These are phyloP conservation scores for Alternaria consortialis DNA, from an alignment of 2,329 filamentous ascomycete genomes.

Conservation along the genomic window DNA sequence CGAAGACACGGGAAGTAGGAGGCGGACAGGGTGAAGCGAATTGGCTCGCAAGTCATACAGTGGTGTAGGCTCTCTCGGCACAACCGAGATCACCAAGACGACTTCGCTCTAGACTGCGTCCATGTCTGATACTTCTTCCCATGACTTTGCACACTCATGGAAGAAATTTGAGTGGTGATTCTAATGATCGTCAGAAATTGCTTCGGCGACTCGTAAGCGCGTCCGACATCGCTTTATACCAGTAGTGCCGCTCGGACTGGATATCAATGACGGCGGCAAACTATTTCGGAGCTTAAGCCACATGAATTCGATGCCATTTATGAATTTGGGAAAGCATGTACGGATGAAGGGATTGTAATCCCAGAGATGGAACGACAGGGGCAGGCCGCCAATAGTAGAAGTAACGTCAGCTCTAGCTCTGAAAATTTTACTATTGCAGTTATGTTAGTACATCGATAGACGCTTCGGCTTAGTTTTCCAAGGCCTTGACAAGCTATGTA, in stretches of 20 bases:
- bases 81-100: neutral
- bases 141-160: neutral
- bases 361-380: neutral
- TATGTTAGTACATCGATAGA: neutral
- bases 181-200: neutral
- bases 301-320: neutral
- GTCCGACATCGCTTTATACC: neutral
- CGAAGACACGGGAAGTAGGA: neutral
- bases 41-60: neutral
- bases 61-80: neutral
- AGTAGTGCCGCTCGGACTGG: neutral
- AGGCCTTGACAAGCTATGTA: neutral
- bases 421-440: neutral
- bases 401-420: neutral
- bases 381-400: neutral
- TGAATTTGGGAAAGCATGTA: neutral
- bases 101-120: neutral
- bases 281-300: neutral
- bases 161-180: neutral
- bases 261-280: neutral
- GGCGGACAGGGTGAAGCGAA: neutral
- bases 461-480: neutral
- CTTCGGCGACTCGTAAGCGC: neutral
- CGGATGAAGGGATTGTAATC: neutral
- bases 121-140: neutral